Evolutionary conservation across 257 asterid species (phyloP).

Genomic region (Oldenlandia corymbosa): DNA sequence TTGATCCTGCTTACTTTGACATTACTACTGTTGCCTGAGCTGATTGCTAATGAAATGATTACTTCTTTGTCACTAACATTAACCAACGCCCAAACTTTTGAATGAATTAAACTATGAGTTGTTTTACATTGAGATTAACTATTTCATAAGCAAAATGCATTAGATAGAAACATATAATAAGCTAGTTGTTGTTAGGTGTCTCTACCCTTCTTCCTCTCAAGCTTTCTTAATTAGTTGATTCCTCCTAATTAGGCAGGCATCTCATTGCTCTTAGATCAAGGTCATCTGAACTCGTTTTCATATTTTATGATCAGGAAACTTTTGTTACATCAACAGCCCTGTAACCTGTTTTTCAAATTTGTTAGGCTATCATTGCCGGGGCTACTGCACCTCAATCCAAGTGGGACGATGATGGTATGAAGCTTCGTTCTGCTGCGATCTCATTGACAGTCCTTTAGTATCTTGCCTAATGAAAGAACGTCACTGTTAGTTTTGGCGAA

Average conservation of each 20-base stretch:
- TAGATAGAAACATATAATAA: not conserved
- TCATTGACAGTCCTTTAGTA: conserved; percentile 46
- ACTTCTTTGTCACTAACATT: not conserved
- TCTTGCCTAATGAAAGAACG: not conserved
- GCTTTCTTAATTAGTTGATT: not conserved
- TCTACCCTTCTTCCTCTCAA: not conserved
- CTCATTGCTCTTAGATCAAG: not conserved
- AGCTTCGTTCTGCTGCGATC: conserved; percentile 89
- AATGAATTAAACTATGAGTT: not conserved
- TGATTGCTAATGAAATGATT: not conserved
- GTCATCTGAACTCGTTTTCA: not conserved
- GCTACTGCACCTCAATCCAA: conserved; percentile 72
- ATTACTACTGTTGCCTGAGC: not conserved
- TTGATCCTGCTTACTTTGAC: not conserved
- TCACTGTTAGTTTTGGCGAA: not conserved
- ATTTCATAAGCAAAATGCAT: not conserved
- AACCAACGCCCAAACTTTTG: not conserved
- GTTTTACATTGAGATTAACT: not conserved
- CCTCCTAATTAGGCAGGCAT: not conserved
- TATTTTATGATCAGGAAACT: not conserved
- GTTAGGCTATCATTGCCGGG: conserved; percentile 73
- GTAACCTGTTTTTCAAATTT: not conserved
- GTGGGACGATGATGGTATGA: conserved; percentile 70
- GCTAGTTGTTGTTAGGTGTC: not conserved
- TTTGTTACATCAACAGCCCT: not conserved